Base-by-base conservation (phyloP, 805 yeast species). In the Saccharomycopsis malanga region DNA sequence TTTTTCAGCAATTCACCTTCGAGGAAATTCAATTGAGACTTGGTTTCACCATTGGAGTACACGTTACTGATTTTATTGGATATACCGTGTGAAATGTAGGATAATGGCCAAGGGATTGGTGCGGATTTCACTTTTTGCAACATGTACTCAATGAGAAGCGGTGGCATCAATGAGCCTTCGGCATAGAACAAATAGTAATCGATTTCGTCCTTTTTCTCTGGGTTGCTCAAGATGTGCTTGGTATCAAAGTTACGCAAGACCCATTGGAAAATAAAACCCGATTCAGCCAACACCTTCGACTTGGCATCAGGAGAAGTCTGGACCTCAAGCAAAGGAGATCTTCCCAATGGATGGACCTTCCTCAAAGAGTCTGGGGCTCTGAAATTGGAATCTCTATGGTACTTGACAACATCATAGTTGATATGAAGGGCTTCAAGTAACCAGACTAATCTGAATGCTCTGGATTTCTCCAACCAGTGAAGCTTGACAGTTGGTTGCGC, bases 381-480 rank as follows among this genome's bases (percentile, higher is more conserved):
- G 61, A 69, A 68, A 17, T 69, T 66, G 6, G 65, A 62, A 52
- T 74, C 66, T 42, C 88, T 69, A 48, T 71, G 61, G 60, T 76
- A 79, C 2, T 72, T 57, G 53, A 76, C 72, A 17, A 80, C 61
- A 12, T 73, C 75, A 56, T 79, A 83, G 22, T 74, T 74, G 4
- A 81, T 57, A 10, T 67, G 68, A 12, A 83, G 63, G 43, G 79
- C 74, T 50, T 81, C 86, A n/a, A 83, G 63, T 40, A 79, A 62
- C 84, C 87, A 83, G 25, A 76, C 57, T 7, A 81, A 68, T 46
- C 88, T 68, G 45, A 72, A 77, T 1, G 86, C 64, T 57, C 89
- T 68, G 3, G 87, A 80, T 15, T 71, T 64, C 46, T 71, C 70
- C 39, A 78, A 70, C 71, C 74, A 42, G 39, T 42, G 46, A 6